Evolutionary conservation across 495 filamentous ascomycete genomes (phyloP), one percentile per base, ranked within the genome.

Genomic region (Gamarada debralockiae): DNA sequence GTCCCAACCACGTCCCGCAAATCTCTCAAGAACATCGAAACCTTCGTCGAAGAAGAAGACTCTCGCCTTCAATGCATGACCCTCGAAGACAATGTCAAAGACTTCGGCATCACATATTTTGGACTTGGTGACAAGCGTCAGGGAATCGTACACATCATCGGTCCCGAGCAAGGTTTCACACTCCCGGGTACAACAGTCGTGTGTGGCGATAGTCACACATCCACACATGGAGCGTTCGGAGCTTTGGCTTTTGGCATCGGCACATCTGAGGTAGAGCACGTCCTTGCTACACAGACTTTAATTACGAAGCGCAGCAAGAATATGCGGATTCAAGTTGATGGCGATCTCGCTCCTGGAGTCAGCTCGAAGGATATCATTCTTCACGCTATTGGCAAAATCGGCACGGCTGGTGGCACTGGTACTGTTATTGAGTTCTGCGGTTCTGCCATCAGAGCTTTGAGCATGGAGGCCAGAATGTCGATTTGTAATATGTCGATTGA

Each of bases 401-500:
- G 93, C 56, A 97, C 93, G 38, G 93, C 93, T 44, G 93, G 92
- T 68, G 93, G 93, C 48, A 98, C 83, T 39, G 92, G 92, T 59
- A 83, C 87, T 46, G 93, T 98, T 53, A 96, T 98, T 60, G 93
- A 98, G 74, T 98, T 87, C 78, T 95, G 89, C 60, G 93, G 93
- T 46, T 95, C 90, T 46, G 90, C 92, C 48, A 96, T 98, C 64
- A 81, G 89, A 56, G 71, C 70, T 36, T 75, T 98, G 59, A 95
- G 89, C 71, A 96, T 98, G 82, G 93, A 98, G 67, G 93, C 93
- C 33, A 85, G 93, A 62, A 97, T 98, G 92, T 96, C 90, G 50
- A 93, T 98, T 66, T 97, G 93, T 73, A 98, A 98, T 75, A 98
- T 98, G 93, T 90, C 92, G n/a, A 97, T 97, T 65, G 93, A 98